Base-by-base conservation (phyloP, 179 eudicot genomes). In the Spinacia oleracea region DNA sequence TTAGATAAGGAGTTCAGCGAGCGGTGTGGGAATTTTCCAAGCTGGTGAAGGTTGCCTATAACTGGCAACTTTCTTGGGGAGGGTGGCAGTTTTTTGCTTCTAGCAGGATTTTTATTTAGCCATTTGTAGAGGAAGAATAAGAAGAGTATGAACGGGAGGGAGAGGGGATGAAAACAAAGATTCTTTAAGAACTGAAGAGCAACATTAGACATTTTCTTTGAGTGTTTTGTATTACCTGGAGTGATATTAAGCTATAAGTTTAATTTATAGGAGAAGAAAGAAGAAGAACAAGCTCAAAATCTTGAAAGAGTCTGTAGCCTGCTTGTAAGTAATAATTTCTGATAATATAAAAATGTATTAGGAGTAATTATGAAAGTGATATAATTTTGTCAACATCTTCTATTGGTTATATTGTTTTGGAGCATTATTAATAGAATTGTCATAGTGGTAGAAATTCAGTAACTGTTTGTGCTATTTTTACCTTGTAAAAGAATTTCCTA, bases 1-100 rank as follows among this genome's bases (percentile, higher is more conserved):
- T 46, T 64, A 31, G 90, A 71, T 8, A 90, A 40, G 21, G 80
- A 18, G 0, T 60, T 72, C 12, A 89, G 81, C 12, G 91, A 80
- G 6, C 81, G 83, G 40, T 80, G 79, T 65, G 78, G 81, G 65
- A 69, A 53, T 20, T 21, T 62, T 2, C 83, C 78, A 3, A 83
- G 78, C 10, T 80, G 83, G 72, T 83, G 83, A 16, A 83, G 66
- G 73, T 83, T 80, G 25, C 86, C 83, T 73, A 80, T 12, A 15
- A 83, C 62, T 2, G 86, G 83, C 20, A 83, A 40, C 32, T 32
- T 71, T 10, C 82, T 64, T 51, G 85, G 85, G 0, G 82, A 83
- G 3, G 85, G 82, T 71, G 82, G 80, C 14, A 62, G 32, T 25
- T 78, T 82, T 68, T 70, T 76, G 46, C 20, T 58, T 55, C 43